Evolutionary conservation across 2,329 filamentous ascomycete species (phyloP).

Genomic region (Paraphaeosphaeria sporulosa): DNA sequence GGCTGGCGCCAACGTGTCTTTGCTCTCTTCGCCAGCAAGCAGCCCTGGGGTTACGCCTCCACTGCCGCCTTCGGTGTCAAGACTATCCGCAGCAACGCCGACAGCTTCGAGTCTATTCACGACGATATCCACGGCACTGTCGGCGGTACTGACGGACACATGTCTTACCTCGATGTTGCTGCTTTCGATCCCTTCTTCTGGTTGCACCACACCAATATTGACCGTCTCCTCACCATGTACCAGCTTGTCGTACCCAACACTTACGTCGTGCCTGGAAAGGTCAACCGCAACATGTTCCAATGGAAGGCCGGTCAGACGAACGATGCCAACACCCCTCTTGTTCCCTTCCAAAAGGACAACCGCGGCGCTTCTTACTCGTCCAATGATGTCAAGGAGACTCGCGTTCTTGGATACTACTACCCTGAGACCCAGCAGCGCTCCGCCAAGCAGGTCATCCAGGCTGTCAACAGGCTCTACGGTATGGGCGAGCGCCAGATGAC

Average conservation of each 20-base stretch:
- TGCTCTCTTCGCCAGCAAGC: slow-evolving; percentile 44
- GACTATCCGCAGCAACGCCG: slow-evolving; percentile 37
- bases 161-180: slow-evolving; percentile 77
- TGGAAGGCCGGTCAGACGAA: slow-evolving; percentile 56
- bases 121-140: slow-evolving; percentile 44
- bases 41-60: slow-evolving; percentile 39
- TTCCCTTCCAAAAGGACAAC: slow-evolving; percentile 44
- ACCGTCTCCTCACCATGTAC: slow-evolving; percentile 73
- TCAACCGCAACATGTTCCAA: slow-evolving; percentile 41
- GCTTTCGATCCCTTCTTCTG: slow-evolving; percentile 75
- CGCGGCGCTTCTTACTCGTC: slow-evolving; percentile 56
- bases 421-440: slow-evolving; percentile 40
- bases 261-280: slow-evolving; percentile 64
- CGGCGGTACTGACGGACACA: slow-evolving; percentile 66
- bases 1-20: slow-evolving; percentile 48
- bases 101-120: slow-evolving; percentile 49
- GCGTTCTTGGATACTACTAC: slow-evolving; percentile 54
- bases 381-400: slow-evolving; percentile 40
- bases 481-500: slow-evolving; percentile 50
- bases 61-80: slow-evolving; percentile 41
- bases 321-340: slow-evolving; percentile 59
- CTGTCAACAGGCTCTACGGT: slow-evolving; percentile 42
- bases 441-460: slow-evolving; percentile 31
- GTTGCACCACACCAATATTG: slow-evolving; percentile 50
- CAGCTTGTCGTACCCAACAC: slow-evolving; percentile 74